Base-by-base conservation (phyloP, 202 grass and related monocot species). In the Zizania palustris region DNA sequence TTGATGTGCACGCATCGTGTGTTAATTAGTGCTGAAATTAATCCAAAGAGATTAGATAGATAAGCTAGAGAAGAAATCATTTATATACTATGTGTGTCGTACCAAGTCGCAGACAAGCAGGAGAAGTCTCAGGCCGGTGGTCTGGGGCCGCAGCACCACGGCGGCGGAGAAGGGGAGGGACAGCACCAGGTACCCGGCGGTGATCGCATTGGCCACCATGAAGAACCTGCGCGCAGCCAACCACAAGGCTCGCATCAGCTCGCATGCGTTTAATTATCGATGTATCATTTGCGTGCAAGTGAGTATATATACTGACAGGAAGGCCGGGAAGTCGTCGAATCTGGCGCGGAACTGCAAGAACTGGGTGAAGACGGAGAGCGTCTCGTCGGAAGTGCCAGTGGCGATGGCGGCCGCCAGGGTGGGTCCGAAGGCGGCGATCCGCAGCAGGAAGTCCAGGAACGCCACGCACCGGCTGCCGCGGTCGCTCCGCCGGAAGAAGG, bases 341-440 rank as follows among this genome's bases (percentile, higher is more conserved):
- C 89, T 78, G 55, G 91, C 91, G 77, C 60, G 96, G 80, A 98
- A 98, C 89, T 98, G 95, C 74, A 83, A 98, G 74, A 79, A 85
- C 71, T 92, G 61, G 69, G 96, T 95, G 91, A 95, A 92, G 49
- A 98, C 90, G 63, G 89, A 85, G 36, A 95, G 85, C 22, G 87
- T 98, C 89, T 96, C 86, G 49, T 89, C 67, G 15, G 93, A 87
- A 11, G 93, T 96, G 20, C 67, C 93, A 10, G 79, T 95, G 67
- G 89, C 44, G 34, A 98, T 90, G 83, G 91, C 89, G 12, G 96
- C 96, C 8, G 92, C 89, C 13, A 95, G 87, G 38, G 87, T 39
- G 11, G 91, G 65, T 0, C 88, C 96, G 44, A 98, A 83, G 36
- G 84, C 91, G 33, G 82, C 80, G 49, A 98, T 46, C 67, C 96